Evolutionary conservation across 306 rosid genomes (phyloP), one percentile per base, ranked within the genome.

Genomic region (Dryas octopetala): DNA sequence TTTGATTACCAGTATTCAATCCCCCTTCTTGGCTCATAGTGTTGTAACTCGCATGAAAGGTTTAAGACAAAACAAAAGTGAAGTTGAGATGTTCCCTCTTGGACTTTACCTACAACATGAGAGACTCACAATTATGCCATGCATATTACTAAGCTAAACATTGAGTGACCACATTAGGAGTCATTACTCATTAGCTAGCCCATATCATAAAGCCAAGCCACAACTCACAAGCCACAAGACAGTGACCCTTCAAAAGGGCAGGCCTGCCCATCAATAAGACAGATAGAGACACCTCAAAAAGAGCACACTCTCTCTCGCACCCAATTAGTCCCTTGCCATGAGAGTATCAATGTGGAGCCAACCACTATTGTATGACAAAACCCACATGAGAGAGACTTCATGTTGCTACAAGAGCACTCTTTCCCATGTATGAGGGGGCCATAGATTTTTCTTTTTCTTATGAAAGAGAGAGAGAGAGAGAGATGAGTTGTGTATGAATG

Each of bases 231-330:
- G 79, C 66, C 80, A 72, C 68, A 75, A 58, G 87, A 86, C 72
- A 85, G 73, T 75, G 93, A 88, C 88, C 46, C 85, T 78, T 91
- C 88, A 83, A 78, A 74, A 79, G 80, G 77, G 84, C 82, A 77
- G 76, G 78, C 76, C 84, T 71, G 78, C 81, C 80, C 84, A 19
- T 82, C 81, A 70, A 76, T 71, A 84, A 60, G 70, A 70, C 79
- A 77, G 90, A 89, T 78, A 66, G 76, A 78, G 91, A 86, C 88
- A 41, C 86, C 82, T 87, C 87, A 75, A 63, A 79, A 60, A 66
- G 65, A 46, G 69, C 78, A 78, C 71, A 6, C 77, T 53, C 38
- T 10, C n/a, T 7, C 79, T 41, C 70, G 49, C 67, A 13, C 62
- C 74, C 43, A 76, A 17, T 49, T 11, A 16, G 60, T 40, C 7